Evolutionary conservation across 176 grass and related monocot genomes (phyloP), one percentile per base, ranked within the genome.

Genomic region (Phyllostachys edulis): DNA sequence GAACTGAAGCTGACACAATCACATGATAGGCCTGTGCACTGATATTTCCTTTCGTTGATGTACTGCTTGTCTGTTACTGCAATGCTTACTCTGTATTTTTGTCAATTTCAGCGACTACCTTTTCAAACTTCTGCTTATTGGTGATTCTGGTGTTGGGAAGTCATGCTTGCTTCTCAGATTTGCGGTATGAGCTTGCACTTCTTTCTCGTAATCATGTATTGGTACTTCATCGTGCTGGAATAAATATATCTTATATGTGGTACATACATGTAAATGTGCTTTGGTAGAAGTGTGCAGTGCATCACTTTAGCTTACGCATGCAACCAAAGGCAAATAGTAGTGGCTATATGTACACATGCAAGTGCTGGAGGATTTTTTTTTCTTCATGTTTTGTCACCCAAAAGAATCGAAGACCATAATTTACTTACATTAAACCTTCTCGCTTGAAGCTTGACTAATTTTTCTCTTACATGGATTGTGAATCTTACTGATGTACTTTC

Each of bases 111-210:
- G 90, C 0, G 88, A 90, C 49, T 93, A 92, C 72, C 86, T 89
- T 66, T 92, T 92, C 73, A 89, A 92, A 67, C 90, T 92, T 60
- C 57, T 92, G 87, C 90, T 92, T 15, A 92, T 92, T 86, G 90
- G 87, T 82, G 90, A 92, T 86, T 92, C 87, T 66, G 90, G 90
- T 69, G 90, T 92, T 76, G 90, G 90, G 26, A 92, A 92, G 42
- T 92, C 90, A 56, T 92, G 90, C 78, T 79, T 92, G 41, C 90
- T 92, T 57, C 87, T 92, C 39, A 86, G 90, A 92, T 92, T 92
- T 89, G 83, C 87, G 32, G 90, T 89, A 83, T 32, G 68, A 67
- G 6, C 40, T 51, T 41, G 5, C 12, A 20, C 11, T 44, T 29
- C 27, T 9, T 66, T 73, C 34, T 37, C 2, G 0, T 65, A 63